Evolutionary conservation across 306 rosid genomes (phyloP), one percentile per base, ranked within the genome.

Genomic region (Senna siamea): DNA sequence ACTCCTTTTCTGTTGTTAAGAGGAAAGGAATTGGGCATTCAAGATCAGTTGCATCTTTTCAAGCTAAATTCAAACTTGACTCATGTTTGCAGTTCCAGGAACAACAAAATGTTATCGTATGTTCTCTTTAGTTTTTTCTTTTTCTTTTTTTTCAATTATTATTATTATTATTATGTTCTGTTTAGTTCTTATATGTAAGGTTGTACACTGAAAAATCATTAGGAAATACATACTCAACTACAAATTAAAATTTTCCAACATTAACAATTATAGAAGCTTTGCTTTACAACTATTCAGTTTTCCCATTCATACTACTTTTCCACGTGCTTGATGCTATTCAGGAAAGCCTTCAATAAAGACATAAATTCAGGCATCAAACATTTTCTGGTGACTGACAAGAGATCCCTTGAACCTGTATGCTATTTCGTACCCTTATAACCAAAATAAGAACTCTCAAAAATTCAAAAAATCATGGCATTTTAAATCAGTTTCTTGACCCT

Each of bases 401-500:
- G 43, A 72, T 65, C 66, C 23, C 12, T 52, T 61, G 69, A 56
- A 43, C 23, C 35, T 53, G 30, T 44, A 53, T 46, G 9, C 67
- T 34, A 63, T n/a, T 32, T 18, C 54, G 22, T 10, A 72, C 41
- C 53, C 56, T 52, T 52, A 26, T 52, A 19, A 79, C 43, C 56
- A 46, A 41, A 41, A 15, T 2, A 71, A 66, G 7, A 61, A 79
- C 44, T 28, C 61, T 46, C 46, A 18, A 68, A 56, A 20, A 18
- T 18, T 51, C 3, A 14, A 14, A 51, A 43, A 17, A 72, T 55
- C 15, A 58, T 15, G 69, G 44, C 54, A 61, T 14, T 46, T 17
- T 18, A 23, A 53, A 60, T 76, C 78, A 85, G 17, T 70, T 80
- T 76, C 60, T 58, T 8, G 55, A 82, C 76, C 81, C 75, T 77